These are phyloP conservation scores for Monosporascus ibericus DNA, from an alignment of 2,329 filamentous ascomycete genomes.

Conservation along the genomic window DNA sequence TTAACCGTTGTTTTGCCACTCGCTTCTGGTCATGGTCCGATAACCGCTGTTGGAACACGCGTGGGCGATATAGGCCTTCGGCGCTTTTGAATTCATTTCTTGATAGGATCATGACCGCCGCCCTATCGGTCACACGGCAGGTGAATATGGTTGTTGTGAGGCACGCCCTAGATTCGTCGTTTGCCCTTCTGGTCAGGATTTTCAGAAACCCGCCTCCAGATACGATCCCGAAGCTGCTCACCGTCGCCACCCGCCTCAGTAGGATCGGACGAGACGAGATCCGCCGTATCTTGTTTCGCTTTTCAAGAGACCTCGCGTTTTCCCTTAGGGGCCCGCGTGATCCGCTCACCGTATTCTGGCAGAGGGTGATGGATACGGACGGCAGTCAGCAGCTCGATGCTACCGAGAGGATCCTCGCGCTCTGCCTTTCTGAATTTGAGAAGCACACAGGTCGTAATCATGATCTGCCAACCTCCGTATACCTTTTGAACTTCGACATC, in stretches of 20 bases:
- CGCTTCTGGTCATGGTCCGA: slow-evolving; percentile 17
- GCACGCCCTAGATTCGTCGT: slow-evolving; percentile 19
- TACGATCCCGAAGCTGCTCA: slow-evolving; percentile 19
- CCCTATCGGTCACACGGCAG: slow-evolving; percentile 19
- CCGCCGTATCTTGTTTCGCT: slow-evolving; percentile 18
- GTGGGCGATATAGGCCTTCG: slow-evolving; percentile 16
- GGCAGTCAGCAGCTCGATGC: slow-evolving; percentile 13
- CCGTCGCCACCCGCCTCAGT: slow-evolving; percentile 16
- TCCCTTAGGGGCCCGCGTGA: slow-evolving; percentile 13
- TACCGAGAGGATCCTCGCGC: slow-evolving; percentile 13
- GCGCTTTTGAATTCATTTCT: slow-evolving; percentile 20
- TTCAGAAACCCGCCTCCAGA: slow-evolving; percentile 23
- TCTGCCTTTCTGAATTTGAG: slow-evolving; percentile 18
- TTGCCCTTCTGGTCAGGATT: slow-evolving; percentile 19
- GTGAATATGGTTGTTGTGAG: slow-evolving; percentile 17
- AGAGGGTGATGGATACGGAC: slow-evolving; percentile 16
- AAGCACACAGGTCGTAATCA: slow-evolving; percentile 17
- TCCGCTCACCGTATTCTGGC: slow-evolving; percentile 18
- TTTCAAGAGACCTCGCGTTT: slow-evolving; percentile 19
- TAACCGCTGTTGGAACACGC: slow-evolving; percentile 17
- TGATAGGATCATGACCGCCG: slow-evolving; percentile 23
- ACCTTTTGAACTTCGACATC: slow-evolving; percentile 21
- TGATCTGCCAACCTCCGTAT: slow-evolving; percentile 18
- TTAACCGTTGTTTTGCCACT: slow-evolving; percentile 15
- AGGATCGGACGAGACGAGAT: slow-evolving; percentile 20